Base-by-base conservation (phyloP, 306 rosid genomes). In the Oemleria cerasiformis region DNA sequence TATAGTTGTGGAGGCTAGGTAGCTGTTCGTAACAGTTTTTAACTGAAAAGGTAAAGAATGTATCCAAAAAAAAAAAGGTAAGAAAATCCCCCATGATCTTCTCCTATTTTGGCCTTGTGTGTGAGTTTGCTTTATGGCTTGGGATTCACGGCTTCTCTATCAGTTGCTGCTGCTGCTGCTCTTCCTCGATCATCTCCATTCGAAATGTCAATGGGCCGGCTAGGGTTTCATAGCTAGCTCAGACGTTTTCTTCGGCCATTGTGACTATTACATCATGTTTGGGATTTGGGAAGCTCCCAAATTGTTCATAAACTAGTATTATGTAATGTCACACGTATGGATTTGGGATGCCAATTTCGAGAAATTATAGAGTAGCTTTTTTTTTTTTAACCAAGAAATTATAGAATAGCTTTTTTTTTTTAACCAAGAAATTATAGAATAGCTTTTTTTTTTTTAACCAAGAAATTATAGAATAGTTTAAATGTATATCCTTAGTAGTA, bases 91-190 rank as follows among this genome's bases (percentile, higher is more conserved):
- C 81, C 84, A 64, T 58, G 68, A 71, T 80, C 66, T 64, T 70
- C 82, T 82, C 89, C 41, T n/a, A 1, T 47, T 71, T 73, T 76
- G 64, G 73, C 64, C 67, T 25, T 38, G 38, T 56, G 17, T 23
- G 17, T 56, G 39, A 67, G 57, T 70, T n/a, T 6, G 12, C 6
- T 54, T 23, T 20, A 71, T 70, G 63, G 78, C 87, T 83, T 80
- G 85, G 59, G 78, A 73, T 80, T 78, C 80, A 80, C 82, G 78
- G 80, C 77, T 83, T 73, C 78, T 67, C 23, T 54, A 14, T 58
- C 12, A 0, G 17, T 7, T 6, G 19, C 21, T 4, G 4, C 5
- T 30, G 41, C 48, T 63, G 62, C 34, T 20, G 38, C 16, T 12
- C 62, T 23, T 30, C 16, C 68, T 34, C 36, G 36, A 30, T 15